A percentile compares a stretch with the other conserved stretches of the same genome.
These are phyloP conservation scores for Cercospora sesami DNA, from an alignment of 2,329 filamentous ascomycete species.

Conservation along the genomic window DNA sequence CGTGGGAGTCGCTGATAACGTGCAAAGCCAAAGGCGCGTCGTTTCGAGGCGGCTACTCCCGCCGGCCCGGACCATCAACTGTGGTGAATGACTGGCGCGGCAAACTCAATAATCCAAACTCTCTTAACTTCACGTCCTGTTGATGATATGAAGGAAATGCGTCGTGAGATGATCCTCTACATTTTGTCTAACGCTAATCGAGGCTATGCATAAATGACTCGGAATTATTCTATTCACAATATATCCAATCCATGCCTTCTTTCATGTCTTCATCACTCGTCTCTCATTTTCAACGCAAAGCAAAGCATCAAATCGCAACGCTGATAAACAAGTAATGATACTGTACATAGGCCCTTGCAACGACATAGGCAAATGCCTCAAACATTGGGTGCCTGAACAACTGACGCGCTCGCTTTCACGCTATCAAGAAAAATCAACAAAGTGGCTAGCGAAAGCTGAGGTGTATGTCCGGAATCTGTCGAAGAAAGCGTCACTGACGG, in stretches of 20 bases:
- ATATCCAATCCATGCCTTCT: background rate
- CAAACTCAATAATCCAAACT: background rate
- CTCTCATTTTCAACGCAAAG: constrained; percentile 18
- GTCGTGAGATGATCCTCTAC: background rate
- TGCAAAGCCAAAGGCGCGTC: background rate
- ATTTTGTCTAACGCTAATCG: background rate
- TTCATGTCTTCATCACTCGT: constrained; percentile 26
- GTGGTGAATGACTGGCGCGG: background rate
- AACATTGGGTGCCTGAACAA: background rate
- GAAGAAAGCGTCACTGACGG: background rate
- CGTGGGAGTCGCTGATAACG: background rate
- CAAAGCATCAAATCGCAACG: background rate
- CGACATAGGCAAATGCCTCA: background rate
- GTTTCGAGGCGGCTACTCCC: background rate
- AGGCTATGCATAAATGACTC: background rate
- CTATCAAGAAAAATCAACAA: constrained; percentile 10
- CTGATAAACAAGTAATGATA: constrained; percentile 2
- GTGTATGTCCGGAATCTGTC: background rate
- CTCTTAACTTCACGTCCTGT: background rate
- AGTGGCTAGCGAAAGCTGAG: background rate
- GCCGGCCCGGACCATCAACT: background rate
- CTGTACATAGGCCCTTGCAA: constrained; percentile 16
- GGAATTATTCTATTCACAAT: background rate
- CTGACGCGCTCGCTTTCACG: constrained; percentile 23
- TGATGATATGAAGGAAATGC: background rate